Conservation (phyloP, 345 rosid species). For the Ceriops zippeliana region DNA sequence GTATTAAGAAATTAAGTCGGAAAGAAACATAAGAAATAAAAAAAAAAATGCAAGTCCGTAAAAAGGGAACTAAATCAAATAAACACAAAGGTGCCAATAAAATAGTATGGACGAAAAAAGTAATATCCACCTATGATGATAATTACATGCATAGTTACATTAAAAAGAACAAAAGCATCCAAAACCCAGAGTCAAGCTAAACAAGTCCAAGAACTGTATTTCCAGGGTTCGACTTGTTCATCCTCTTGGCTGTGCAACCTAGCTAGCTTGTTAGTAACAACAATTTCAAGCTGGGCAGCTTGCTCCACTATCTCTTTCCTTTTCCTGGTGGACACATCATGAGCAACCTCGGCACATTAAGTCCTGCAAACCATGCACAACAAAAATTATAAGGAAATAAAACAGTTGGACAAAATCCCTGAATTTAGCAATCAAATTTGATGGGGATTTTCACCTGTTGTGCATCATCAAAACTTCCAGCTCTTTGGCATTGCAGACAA, state of each 20-base stretch:
- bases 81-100: no score
- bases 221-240: slow-evolving; percentile 33
- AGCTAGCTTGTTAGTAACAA: slow-evolving; percentile 61
- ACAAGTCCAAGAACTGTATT: no score
- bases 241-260: slow-evolving; percentile 86
- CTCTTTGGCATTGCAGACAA: slow-evolving; percentile 64
- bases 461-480: slow-evolving; percentile 89
- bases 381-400: background rate
- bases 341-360: slow-evolving; percentile 84
- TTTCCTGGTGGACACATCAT: slow-evolving; percentile 68
- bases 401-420: no score
- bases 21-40: no score
- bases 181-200: no score
- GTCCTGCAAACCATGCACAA: slow-evolving; percentile 33
- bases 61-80: no score
- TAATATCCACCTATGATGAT: no score
- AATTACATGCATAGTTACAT: no score
- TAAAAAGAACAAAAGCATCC: no score
- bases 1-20: no score
- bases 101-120: no score
- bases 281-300: slow-evolving; percentile 81
- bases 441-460: slow-evolving; percentile 48
- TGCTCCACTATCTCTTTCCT: slow-evolving; percentile 75
- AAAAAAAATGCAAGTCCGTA: no score
- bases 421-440: background rate